Conservation (phyloP, 371 early-diverging fungal genomes). For the Zychaea mexicana region DNA sequence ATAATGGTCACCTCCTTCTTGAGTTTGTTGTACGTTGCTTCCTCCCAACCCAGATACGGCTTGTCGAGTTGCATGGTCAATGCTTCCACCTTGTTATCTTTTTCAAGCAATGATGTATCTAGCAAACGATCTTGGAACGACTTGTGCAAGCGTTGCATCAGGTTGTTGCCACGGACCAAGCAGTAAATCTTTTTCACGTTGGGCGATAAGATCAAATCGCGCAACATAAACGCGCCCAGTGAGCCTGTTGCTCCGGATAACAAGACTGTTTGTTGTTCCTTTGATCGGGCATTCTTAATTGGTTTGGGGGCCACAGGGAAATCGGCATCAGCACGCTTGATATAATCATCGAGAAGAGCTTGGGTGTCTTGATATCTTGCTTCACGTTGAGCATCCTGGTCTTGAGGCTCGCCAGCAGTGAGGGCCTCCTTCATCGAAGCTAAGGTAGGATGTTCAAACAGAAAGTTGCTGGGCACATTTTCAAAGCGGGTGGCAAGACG, state of each 20-base stretch:
- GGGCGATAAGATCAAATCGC: conserved; percentile 21
- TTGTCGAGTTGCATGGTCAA: conserved; percentile 21
- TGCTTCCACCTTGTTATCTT: conserved; percentile 5
- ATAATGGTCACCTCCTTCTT: conserved; percentile 35
- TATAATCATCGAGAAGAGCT: conserved; percentile 8
- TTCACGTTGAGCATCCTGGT: neutral
- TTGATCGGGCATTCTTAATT: too few relatives aligned
- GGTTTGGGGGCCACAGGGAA: conserved; percentile 13
- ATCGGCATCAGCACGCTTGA: conserved; percentile 21
- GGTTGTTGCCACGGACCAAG: conserved; percentile 25
- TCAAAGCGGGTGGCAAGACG: conserved; percentile 17
- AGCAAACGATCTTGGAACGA: conserved; percentile 28
- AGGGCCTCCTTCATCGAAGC: conserved; percentile 10
- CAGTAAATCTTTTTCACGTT: conserved; percentile 31
- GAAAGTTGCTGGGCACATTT: conserved; percentile 33
- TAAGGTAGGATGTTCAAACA: conserved; percentile 34
- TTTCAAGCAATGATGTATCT: conserved; percentile 12
- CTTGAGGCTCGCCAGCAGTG: neutral
- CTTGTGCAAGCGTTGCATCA: conserved; percentile 19
- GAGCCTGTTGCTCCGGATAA: conserved; percentile 49
- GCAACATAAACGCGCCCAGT: conserved; percentile 38
- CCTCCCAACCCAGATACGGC: conserved; percentile 28
- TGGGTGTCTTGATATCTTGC: conserved; percentile 15
- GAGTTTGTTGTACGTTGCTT: conserved; percentile 25
- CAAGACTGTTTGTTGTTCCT: conserved; percentile 24